Base-by-base conservation (phyloP, 441 rosid species). In the Adansonia madagascariensis region DNA sequence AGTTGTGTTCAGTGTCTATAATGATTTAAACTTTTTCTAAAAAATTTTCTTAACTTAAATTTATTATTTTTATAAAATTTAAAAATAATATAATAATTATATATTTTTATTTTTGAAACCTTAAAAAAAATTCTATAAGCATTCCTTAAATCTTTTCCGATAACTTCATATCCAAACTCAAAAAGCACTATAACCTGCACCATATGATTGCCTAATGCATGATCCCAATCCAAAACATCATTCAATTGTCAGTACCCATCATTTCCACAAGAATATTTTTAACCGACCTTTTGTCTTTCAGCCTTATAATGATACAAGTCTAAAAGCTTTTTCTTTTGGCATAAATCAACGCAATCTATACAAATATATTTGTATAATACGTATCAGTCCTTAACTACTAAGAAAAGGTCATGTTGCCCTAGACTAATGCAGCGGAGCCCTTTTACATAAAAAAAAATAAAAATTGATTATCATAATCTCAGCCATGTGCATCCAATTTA, bases 401-500 rank as follows among this genome's bases (percentile, higher is more conserved):
- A 24, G 73, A 77, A 80, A 84, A 81, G 84, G 77, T 74, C 84
- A 86, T 83, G 88, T 80, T 82, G 80, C 82, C 81, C 89, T 84
- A 82, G 56, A 79, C 43, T 50, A 60, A 73, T 76, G 75, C 24
- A 75, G 35, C 9, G 52, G 78, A 72, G 75, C 57, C 67, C 79
- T 78, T 22, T 79, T 75, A 75, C 75, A 71, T 79, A 84, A 83
- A 81, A 60, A 17, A 52, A 65, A 43, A n/a, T 64, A 79, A 73
- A 74, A 27, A 78, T 69, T 69, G 78, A 77, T 84, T 84, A 85
- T 81, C 43, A 53, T 20, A 47, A 85, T 85, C 78, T 81, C 77
- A 80, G 84, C 85, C 93, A 88, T 88, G 90, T 88, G 91, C 91
- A 60, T 78, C 88, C 88, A 81, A 80, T 84, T 81, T 84, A 15